A percentile compares a stretch with the other conserved stretches of the same genome.
phyloP scores from a whole-genome alignment of 371 early-diverging fungal species.

The Mucor sp. region DNA sequence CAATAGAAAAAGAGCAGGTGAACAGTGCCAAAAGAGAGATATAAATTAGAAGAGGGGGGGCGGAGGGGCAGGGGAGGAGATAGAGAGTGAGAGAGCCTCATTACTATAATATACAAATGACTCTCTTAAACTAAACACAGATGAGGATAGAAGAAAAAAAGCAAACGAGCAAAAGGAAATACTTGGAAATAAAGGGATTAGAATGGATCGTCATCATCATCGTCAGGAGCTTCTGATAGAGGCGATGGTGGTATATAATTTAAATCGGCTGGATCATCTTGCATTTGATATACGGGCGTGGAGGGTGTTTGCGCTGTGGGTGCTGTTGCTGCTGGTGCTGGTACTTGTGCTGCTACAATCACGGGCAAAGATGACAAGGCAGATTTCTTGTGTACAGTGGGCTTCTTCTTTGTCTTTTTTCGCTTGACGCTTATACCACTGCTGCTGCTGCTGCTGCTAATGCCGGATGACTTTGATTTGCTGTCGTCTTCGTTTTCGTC shows the following conservation, averaged over 20 bases:
- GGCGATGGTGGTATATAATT: conserved; percentile 28
- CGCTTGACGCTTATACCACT: too few species aligned
- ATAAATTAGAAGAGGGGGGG: background rate
- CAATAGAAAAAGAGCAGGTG: too few species aligned
- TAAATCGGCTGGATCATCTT: conserved; percentile 23
- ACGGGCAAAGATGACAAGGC: background rate
- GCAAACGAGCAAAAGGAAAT: background rate
- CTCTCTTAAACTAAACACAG: background rate
- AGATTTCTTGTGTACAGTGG: background rate
- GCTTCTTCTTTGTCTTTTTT: conserved; percentile 5
- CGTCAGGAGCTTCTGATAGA: conserved; percentile 17
- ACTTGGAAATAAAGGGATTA: background rate
- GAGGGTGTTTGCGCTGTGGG: background rate
- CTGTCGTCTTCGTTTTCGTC: background rate
- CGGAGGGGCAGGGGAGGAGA: too few species aligned
- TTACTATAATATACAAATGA: background rate
- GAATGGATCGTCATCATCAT: conserved; percentile 9
- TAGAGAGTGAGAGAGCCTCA: background rate
- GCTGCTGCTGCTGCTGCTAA: too few species aligned
- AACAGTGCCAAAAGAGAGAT: background rate
- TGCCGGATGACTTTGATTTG: conserved; percentile 10
- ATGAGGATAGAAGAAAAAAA: background rate
- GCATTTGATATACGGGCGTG: conserved; percentile 18
- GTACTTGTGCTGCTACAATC: background rate
- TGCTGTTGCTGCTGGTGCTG: background rate